Percentiles rank a stretch among this genome's conserved stretches.
These are phyloP conservation scores for Immersiella caudata DNA, from an alignment of 495 filamentous ascomycete genomes.

Conservation along the genomic window DNA sequence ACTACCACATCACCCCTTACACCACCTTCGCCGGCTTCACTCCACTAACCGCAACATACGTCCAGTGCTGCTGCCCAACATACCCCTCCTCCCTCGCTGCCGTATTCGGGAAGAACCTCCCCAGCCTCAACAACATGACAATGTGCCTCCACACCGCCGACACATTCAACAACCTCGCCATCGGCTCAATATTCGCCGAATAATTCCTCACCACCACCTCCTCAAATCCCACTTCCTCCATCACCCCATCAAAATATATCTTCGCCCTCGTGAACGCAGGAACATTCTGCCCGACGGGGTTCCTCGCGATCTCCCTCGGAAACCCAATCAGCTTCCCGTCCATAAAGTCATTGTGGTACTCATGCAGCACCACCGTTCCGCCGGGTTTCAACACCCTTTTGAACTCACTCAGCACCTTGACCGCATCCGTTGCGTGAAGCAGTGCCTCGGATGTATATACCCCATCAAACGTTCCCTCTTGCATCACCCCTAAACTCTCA, in stretches of 20 bases:
- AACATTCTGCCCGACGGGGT: background rate
- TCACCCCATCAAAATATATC: slow-evolving; percentile 1
- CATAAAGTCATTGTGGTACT: slow-evolving; percentile 20
- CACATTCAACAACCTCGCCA: slow-evolving; percentile 6
- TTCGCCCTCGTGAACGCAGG: slow-evolving; percentile 9
- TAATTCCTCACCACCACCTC: slow-evolving; percentile 14
- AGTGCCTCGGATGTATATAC: slow-evolving; percentile 18
- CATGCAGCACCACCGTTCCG: slow-evolving; percentile 15
- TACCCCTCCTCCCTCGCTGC: slow-evolving; percentile 5
- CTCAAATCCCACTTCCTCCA: slow-evolving; percentile 9
- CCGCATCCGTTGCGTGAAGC: slow-evolving; percentile 4
- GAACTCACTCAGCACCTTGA: slow-evolving; percentile 7
- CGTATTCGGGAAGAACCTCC: slow-evolving; percentile 13
- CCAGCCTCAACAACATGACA: background rate
- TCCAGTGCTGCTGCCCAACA: slow-evolving; percentile 13
- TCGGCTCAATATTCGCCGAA: slow-evolving; percentile 19
- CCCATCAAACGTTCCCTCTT: background rate
- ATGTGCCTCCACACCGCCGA: slow-evolving; percentile 2
- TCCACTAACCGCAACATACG: slow-evolving; percentile 16
- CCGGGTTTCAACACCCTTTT: slow-evolving; percentile 10
- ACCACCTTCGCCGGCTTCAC: background rate
- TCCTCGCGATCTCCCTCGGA: background rate
- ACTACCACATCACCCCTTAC: no score
- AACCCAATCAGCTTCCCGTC: background rate
- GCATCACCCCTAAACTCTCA: background rate